These are phyloP conservation scores for Pseudoscleropodium purum DNA, from an alignment of 225 moss, liverwort and hornwort genomes.

Conservation along the genomic window DNA sequence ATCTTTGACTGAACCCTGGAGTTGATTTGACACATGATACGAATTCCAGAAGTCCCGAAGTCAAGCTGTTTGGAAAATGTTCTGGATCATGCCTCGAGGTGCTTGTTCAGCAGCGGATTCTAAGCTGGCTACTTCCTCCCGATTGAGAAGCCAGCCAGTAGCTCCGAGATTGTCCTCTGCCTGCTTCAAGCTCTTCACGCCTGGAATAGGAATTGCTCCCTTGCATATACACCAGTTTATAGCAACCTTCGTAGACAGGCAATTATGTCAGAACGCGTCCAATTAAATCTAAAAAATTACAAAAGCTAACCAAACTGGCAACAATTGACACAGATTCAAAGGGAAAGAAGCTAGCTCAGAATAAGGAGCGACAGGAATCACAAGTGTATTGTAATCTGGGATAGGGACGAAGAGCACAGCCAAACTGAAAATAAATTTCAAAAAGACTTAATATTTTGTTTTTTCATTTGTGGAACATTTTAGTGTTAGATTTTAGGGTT, in stretches of 20 bases:
- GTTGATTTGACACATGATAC: not conserved
- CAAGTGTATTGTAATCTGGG: not conserved
- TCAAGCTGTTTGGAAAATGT: slow-evolving; percentile 90
- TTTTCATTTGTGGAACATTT: not conserved
- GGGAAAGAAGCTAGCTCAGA: not conserved
- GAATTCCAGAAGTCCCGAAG: not conserved
- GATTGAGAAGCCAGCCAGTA: slow-evolving; percentile 64
- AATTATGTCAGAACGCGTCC: not conserved
- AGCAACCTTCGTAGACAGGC: slow-evolving; percentile 49
- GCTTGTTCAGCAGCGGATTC: slow-evolving; percentile 66
- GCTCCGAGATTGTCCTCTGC: slow-evolving; percentile 86
- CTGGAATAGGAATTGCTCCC: slow-evolving; percentile 90
- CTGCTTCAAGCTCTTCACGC: slow-evolving; percentile 73
- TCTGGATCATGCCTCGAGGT: slow-evolving; percentile 91
- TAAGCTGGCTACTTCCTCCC: slow-evolving; percentile 59
- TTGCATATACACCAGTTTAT: slow-evolving; percentile 98
- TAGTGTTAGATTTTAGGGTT: not conserved
- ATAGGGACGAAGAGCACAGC: not conserved
- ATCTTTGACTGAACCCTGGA: not conserved
- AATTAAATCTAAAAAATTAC: not conserved
- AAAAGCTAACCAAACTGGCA: not conserved
- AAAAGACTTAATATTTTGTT: not conserved
- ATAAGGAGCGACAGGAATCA: not conserved
- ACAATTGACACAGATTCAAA: not conserved
- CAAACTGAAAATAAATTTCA: not conserved